These are phyloP conservation scores for Salvia hispanica DNA, from an alignment of 257 asterid species.

Conservation along the genomic window DNA sequence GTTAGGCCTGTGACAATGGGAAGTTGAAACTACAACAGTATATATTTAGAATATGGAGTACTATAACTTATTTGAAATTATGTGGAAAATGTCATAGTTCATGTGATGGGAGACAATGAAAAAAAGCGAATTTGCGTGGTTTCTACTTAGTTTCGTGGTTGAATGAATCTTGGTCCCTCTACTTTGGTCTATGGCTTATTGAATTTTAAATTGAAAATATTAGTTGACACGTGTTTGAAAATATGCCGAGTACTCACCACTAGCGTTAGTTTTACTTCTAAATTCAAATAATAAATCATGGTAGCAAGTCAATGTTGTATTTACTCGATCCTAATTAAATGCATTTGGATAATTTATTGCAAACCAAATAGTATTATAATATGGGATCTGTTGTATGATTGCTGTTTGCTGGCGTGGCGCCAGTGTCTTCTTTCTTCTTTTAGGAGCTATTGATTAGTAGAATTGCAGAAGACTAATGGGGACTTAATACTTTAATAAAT, in stretches of 20 bases:
- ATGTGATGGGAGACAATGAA: not conserved
- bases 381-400: not conserved
- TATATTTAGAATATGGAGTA: too few species aligned
- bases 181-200: not conserved
- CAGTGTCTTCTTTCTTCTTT: not conserved
- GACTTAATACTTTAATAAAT: not conserved
- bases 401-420: not conserved
- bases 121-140: slow-evolving; percentile 2
- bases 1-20: not conserved
- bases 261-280: not conserved
- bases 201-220: not conserved
- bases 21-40: not conserved
- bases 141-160: slow-evolving; percentile 28
- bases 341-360: not conserved
- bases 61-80: slow-evolving; percentile 1
- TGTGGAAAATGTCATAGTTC: slow-evolving; percentile 29
- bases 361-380: not conserved
- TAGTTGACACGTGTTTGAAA: slow-evolving; percentile 31
- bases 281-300: not conserved
- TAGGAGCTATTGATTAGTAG: too few species aligned
- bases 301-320: not conserved
- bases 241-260: not conserved
- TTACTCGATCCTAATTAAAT: not conserved
- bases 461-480: too few species aligned
- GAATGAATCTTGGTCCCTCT: slow-evolving; percentile 23